Evolutionary conservation across 208 protist species (phyloP), one percentile per base, ranked within the genome.

Genomic region (Leishmania arabica): DNA sequence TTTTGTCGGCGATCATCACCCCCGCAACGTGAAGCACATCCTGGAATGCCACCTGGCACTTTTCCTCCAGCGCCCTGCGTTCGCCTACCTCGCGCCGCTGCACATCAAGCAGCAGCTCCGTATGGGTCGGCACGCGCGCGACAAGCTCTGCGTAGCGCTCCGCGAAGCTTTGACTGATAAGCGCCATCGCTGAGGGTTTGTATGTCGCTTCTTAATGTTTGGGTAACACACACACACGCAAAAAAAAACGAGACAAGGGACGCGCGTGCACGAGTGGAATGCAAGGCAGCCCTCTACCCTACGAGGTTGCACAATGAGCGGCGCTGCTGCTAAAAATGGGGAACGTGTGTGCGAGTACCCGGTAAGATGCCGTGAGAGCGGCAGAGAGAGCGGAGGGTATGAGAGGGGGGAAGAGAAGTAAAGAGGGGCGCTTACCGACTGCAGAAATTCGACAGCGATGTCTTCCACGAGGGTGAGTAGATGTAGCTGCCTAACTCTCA

Each of bases 121-220:
- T 68, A 19, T 84, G 42, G 21, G 85, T 88, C 0, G 81, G 88
- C 69, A 84, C 86, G 40, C 83, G 85, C 5, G 80, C 42, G 40
- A 90, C 83, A 17, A 96, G 85, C 53, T 84, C 85, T 21, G 88
- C 72, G 81, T 96, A 96, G 86, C 88, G 90, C 64, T 96, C 92
- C 24, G 83, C 76, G 83, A 96, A 96, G 72, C 74, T 87, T 40
- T 64, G 81, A 27, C 79, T 82, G 66, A 95, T 81, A 27, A 95
- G 49, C 34, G 91, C 80, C 89, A 92, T 95, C 27, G 5, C 77
- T 37, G 6, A 60, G 37, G 1, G 9, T n/a, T 21, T 40, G 24
- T 51, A 37, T 51, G 24, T 1, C 13, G 13, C 15, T 78, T 15
- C 24, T 17, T 49, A 13, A 34, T 66, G n/a, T n/a, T 51, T 45